phyloP scores from a whole-genome alignment of 2,329 filamentous ascomycete species.

The Cryphonectria carpinicola region DNA sequence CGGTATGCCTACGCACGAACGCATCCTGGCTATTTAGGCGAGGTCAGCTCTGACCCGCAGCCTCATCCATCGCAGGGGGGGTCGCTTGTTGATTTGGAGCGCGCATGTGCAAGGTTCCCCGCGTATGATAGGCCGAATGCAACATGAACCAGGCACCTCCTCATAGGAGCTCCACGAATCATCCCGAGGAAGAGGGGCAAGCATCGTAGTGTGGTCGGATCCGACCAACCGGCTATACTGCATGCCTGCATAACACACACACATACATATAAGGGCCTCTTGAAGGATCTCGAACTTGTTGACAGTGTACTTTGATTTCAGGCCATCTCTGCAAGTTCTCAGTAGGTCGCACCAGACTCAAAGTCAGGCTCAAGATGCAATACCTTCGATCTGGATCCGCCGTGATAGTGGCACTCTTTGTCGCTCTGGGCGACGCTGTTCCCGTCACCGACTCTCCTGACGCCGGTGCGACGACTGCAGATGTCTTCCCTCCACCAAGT shows the following conservation, averaged over 20 bases:
- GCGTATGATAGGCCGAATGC: slow-evolving; percentile 8
- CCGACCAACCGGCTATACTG: background rate
- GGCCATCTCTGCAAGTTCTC: background rate
- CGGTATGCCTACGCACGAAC: background rate
- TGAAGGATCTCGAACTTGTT: background rate
- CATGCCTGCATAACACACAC: background rate
- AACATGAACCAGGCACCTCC: background rate
- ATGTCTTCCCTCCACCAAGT: slow-evolving; percentile 31
- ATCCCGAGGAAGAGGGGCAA: background rate
- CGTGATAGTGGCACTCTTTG: slow-evolving; percentile 3
- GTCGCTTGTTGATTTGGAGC: background rate
- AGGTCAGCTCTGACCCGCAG: background rate
- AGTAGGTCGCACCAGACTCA: background rate
- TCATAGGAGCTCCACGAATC: background rate
- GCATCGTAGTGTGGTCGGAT: background rate
- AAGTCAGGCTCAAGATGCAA: slow-evolving; percentile 12
- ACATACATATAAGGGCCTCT: background rate
- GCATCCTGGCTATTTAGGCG: background rate
- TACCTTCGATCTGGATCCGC: background rate
- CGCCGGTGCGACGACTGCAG: slow-evolving; percentile 28
- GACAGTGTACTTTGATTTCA: background rate
- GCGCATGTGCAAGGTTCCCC: background rate
- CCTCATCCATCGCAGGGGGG: background rate
- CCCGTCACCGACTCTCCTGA: slow-evolving; percentile 23
- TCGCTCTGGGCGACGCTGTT: slow-evolving; percentile 6